A percentile compares a stretch with the other conserved stretches of the same genome.
These are phyloP conservation scores for Sequoia sempervirens DNA, from an alignment of 75 land plant species.

Conservation along the genomic window DNA sequence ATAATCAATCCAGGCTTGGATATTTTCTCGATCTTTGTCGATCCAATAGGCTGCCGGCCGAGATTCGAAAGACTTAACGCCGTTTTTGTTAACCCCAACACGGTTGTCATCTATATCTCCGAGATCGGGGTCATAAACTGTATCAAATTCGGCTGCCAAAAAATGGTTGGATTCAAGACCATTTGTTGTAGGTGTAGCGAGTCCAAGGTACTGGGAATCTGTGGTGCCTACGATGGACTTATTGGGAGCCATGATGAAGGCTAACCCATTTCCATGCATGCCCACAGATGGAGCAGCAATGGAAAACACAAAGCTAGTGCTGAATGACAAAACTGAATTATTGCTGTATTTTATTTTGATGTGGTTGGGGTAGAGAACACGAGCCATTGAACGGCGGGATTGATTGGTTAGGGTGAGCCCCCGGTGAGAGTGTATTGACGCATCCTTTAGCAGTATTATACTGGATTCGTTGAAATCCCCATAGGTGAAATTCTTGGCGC, in stretches of 20 bases:
- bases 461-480: not conserved
- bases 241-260: constrained; percentile 15
- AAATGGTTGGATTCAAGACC: not conserved
- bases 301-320: constrained; percentile 20
- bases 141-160: constrained; percentile 15
- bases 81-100: constrained; percentile 24
- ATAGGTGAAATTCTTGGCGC: not conserved
- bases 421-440: too few relatives aligned
- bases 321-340: not conserved
- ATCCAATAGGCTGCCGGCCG: constrained; percentile 19
- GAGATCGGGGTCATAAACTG: not conserved
- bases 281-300: not conserved
- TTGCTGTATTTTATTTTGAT: not conserved
- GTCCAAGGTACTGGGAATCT: constrained; percentile 5
- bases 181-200: not conserved
- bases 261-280: constrained; percentile 2
- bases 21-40: constrained; percentile 1
- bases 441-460: too few relatives aligned
- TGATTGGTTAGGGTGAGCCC: not conserved
- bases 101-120: constrained; percentile 14
- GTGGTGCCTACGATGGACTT: not conserved
- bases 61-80: constrained; percentile 24
- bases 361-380: too few relatives aligned
- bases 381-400: too few relatives aligned
- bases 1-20: constrained; percentile 34